Base-by-base conservation (phyloP, 2,329 filamentous ascomycete genomes). In the Diaporthe australafricana region DNA sequence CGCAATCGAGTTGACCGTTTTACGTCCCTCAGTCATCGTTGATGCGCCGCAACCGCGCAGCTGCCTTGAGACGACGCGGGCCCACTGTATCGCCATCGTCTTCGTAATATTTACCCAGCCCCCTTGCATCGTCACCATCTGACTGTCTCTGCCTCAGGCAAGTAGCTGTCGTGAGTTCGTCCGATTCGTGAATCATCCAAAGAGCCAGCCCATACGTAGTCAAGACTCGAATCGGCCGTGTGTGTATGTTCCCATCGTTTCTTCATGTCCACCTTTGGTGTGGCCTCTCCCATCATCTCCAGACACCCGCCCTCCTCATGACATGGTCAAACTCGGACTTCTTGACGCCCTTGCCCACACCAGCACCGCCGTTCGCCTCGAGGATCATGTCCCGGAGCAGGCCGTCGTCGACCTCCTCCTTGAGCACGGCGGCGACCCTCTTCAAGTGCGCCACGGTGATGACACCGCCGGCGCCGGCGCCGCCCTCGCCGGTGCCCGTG, bases 351-450 rank as follows among this genome's bases (percentile, higher is more conserved):
- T 86, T 88, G 47, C 86, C 89, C 14, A 93, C 88, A 20, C 93
- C 92, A 5, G 88, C 90, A 1, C 94, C 94, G 3, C 93, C 94
- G 81, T 97, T 98, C 62, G 96, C 96, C 86, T 98, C 96, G 62
- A 95, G 85, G 71, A 99, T 92, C 96, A 99, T 99, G 84, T 98
- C 95, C 83, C 90, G 90, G 79, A 99, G 84, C 79, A 97, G 83
- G 62, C 94, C 92, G 77, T 98, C 96, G 72, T 90, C 89, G 30
- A 97, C 91, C 74, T 92, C 94, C 83, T 98, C 94, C 82, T 94
- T 94, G 77, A 99, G 83, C 77, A 94, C 89, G 76, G 89, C 90
- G 52, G 95, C 95, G 68, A 98, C 92, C 77, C 92, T 87, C 79
- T 90, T 89, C 79, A 99, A 83, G 82, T 97, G 93, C 20, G 88